Base-by-base conservation (phyloP, 2,329 filamentous ascomycete genomes). In the Periconia sp. region DNA sequence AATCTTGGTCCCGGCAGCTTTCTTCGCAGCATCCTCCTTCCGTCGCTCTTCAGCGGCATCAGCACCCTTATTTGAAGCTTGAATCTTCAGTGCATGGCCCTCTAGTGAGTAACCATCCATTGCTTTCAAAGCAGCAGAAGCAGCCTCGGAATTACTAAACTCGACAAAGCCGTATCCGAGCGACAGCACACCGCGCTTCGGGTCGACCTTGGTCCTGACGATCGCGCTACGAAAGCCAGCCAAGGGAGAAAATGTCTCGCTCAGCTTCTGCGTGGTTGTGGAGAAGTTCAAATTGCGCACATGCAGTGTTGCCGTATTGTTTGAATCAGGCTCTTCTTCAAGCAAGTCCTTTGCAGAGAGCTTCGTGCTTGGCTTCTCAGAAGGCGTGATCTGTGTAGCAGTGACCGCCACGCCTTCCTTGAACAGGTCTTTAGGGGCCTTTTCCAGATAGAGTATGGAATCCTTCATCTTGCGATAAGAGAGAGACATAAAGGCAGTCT, bases 81-180 rank as follows among this genome's bases (percentile, higher is more conserved):
- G 90, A 50, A 97, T 87, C 43, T 88, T 79, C 37, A 99, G 79
- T 57, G 88, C 86, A 72, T 99, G 91, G 15, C 85, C 87, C 52
- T 96, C 90, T n/a, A 99, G 81, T 26, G 84, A 84, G 69, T 89
- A 84, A 9, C 91, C 90, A 68, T 97, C 85, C 89, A 97, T 94
- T n/a, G 85, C 83, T 56, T 83, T 81, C 45, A 90, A 77, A 17
- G 92, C 94, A 32, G 87, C 86, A 55, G 89, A 83, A 1, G 94
- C 92, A 60, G 92, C 83, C 28, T 79, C 81, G 62, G 89, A 89
- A 55, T 81, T 86, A 46, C 80, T 82, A 73, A 97, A 99, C 61
- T 96, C 91, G 46, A 91, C 83, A 69, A 99, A 99, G 31, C 92
- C 94, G 38, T 63, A 99, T 25, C 94, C 94, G 92, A 97, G 96